phyloP scores from a whole-genome alignment of 768 basidiomycete species.

The Boletus coccyginus region DNA sequence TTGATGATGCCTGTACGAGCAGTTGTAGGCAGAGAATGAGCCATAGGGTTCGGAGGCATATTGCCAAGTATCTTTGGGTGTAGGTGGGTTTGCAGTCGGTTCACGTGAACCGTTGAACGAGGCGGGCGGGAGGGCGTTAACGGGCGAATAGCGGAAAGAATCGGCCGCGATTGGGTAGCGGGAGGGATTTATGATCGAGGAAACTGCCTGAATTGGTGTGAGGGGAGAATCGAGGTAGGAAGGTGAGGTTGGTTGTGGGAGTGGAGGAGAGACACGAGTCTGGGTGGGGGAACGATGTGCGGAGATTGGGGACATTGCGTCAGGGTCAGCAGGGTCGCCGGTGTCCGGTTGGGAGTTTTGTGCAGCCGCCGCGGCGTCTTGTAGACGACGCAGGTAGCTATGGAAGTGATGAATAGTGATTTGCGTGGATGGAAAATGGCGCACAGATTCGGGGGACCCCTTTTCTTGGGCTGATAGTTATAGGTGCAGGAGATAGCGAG shows the following conservation, averaged over 20 bases:
- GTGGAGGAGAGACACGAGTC: constrained; percentile 43
- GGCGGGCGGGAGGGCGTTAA: constrained; percentile 32
- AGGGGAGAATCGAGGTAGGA: constrained; percentile 55
- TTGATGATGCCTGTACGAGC: constrained; percentile 67
- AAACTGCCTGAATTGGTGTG: constrained; percentile 38
- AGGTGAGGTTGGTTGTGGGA: constrained; percentile 19
- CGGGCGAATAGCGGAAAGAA: constrained; percentile 54
- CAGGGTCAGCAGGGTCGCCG: constrained; percentile 35
- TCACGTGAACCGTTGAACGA: constrained; percentile 42
- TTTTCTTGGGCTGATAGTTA: constrained; percentile 90
- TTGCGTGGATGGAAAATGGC: constrained; percentile 18
- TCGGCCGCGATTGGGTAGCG: constrained; percentile 72
- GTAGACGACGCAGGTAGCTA: constrained; percentile 77
- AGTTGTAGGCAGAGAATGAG: constrained; percentile 65
- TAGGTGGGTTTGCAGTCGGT: constrained; percentile 28
- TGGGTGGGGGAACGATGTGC: constrained; percentile 37
- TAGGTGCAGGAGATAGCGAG: constrained; percentile 86
- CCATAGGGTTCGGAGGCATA: constrained; percentile 53
- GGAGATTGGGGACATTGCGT: constrained; percentile 47
- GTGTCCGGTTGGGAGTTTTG: constrained; percentile 31
- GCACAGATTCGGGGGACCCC: constrained; percentile 90
- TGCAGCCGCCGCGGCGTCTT: constrained; percentile 56
- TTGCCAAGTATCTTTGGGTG: constrained; percentile 43
- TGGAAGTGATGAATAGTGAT: neutral
- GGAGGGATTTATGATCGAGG: constrained; percentile 52